Percentiles rank a stretch among this genome's conserved stretches.
Evolutionary conservation across 1,284 basidiomycete genomes (phyloP).

Genomic region (Trametes polyzona): DNA sequence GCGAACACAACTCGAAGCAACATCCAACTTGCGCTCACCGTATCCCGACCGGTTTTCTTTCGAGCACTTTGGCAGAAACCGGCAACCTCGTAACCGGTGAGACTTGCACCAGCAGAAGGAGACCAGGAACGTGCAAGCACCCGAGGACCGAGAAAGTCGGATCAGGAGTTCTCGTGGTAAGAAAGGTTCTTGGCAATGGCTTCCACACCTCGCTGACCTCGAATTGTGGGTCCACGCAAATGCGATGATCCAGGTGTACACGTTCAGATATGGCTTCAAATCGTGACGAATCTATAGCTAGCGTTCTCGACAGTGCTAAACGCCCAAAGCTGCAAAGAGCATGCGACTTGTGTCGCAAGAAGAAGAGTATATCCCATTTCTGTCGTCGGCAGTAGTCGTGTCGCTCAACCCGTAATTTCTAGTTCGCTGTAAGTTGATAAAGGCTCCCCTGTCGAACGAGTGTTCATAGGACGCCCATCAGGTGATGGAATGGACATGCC

Average conservation of each 20-base stretch:
- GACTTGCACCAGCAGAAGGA: too few species aligned
- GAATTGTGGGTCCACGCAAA: too few species aligned
- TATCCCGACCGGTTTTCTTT: neutral
- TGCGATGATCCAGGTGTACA: too few species aligned
- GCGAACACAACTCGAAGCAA: neutral
- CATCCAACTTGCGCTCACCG: neutral
- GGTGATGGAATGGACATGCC: conserved; percentile 51
- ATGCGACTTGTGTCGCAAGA: conserved; percentile 7
- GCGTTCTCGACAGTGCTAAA: neutral
- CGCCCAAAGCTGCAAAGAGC: conserved; percentile 2
- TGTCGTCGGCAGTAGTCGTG: neutral
- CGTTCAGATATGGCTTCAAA: too few species aligned
- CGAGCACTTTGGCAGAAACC: too few species aligned
- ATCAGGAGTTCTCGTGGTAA: too few species aligned
- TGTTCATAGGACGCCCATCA: neutral
- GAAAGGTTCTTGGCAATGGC: too few species aligned
- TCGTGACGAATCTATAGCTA: neutral
- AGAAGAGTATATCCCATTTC: neutral
- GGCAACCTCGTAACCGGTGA: too few species aligned
- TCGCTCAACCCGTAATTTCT: neutral
- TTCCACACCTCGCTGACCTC: too few species aligned
- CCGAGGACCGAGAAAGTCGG: too few species aligned
- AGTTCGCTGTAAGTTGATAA: conserved; percentile 22
- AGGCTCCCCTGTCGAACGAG: neutral
- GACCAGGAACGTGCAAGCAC: too few species aligned